phyloP scores from a whole-genome alignment of 176 grass and related monocot genomes.

The Musa itinerans region DNA sequence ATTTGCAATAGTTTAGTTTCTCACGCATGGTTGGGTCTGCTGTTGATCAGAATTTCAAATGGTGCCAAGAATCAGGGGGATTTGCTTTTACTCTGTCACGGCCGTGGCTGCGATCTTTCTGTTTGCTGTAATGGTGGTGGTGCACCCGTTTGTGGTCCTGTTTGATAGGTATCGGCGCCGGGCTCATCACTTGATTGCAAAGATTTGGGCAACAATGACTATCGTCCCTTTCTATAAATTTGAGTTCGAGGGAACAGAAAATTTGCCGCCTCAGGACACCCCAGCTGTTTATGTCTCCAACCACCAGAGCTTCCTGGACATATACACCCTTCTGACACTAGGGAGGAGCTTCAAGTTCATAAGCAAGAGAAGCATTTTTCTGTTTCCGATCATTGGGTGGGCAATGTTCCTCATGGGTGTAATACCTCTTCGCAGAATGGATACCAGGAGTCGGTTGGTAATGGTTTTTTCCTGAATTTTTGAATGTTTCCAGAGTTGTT shows the following conservation, averaged over 20 bases:
- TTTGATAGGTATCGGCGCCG: conserved; percentile 68
- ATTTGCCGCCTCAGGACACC: conserved; percentile 53
- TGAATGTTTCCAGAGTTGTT: conserved; percentile 1
- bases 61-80: conserved; percentile 55
- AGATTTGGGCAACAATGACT: conserved; percentile 74
- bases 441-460: conserved; percentile 95
- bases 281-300: conserved; percentile 89
- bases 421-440: conserved; percentile 74
- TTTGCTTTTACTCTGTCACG: conserved; percentile 72
- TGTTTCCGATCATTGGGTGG: conserved; percentile 93
- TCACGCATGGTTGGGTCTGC: not conserved
- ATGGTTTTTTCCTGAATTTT: conserved; percentile 6
- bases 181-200: conserved; percentile 63
- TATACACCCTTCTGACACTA: conserved; percentile 76
- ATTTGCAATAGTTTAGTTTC: not conserved
- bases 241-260: conserved; percentile 80
- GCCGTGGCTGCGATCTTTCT: conserved; percentile 52
- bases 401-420: conserved; percentile 93
- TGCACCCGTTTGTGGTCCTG: conserved; percentile 66
- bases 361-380: conserved; percentile 95
- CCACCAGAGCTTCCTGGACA: conserved; percentile 94
- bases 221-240: conserved; percentile 80
- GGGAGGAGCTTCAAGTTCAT: conserved; percentile 93
- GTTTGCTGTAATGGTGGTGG: conserved; percentile 53
- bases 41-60: conserved; percentile 49